Conservation (phyloP, 257 asterid species). For the Primulina eburnea region DNA sequence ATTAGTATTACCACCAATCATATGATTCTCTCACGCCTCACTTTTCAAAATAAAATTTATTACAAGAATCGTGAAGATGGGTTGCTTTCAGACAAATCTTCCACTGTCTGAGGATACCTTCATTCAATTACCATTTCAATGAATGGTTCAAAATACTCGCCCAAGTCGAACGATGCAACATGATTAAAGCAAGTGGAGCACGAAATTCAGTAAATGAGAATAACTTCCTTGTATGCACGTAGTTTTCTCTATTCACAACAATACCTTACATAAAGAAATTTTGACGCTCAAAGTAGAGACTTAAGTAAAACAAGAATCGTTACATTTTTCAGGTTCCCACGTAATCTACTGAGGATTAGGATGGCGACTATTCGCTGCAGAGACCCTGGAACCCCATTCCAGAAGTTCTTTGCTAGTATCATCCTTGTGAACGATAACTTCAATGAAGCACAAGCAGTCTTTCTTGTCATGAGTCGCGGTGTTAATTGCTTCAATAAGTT, state of each 20-base stretch:
- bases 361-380: conserved; percentile 78
- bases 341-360: conserved; percentile 69
- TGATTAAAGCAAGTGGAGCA: background rate
- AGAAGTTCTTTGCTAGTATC: conserved; percentile 90
- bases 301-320: too few relatives aligned
- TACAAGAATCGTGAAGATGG: background rate
- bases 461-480: conserved; percentile 54
- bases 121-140: background rate
- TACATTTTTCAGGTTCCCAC: background rate
- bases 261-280: background rate
- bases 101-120: too few relatives aligned
- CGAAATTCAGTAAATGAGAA: background rate
- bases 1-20: too few relatives aligned
- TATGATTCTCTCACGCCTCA: too few relatives aligned
- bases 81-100: background rate
- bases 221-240: background rate
- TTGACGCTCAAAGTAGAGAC: background rate
- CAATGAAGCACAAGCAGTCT: conserved; percentile 71
- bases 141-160: background rate
- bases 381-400: conserved; percentile 85
- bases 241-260: background rate
- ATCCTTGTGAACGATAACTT: conserved; percentile 78
- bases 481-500: conserved; percentile 55
- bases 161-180: background rate
- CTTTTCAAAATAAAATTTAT: too few relatives aligned